Conservation (phyloP, 1,139 yeast genomes). For the Suhomyces panamericanus region DNA sequence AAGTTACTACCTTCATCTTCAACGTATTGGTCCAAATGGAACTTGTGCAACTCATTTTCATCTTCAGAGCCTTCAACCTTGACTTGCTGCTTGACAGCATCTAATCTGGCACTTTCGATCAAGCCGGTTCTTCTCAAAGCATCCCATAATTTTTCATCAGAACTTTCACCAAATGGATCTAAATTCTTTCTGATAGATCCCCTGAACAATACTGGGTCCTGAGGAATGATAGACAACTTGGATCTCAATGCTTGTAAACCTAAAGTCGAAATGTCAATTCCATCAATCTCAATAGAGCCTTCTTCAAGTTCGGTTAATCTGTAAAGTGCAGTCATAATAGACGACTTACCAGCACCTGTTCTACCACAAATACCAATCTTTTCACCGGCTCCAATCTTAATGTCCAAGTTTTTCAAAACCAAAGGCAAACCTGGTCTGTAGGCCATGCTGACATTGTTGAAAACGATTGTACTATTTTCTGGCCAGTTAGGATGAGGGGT, state of each 20-base stretch:
- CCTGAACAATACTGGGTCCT: conserved; percentile 71
- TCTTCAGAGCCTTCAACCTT: conserved; percentile 11
- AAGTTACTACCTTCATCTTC: conserved; percentile 76
- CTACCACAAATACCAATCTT: conserved; percentile 78
- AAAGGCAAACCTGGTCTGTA: conserved; percentile 77
- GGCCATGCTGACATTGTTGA: conserved; percentile 59
- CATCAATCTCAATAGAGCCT: conserved; percentile 61
- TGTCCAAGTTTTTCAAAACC: conserved; percentile 58
- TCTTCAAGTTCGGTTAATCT: conserved; percentile 56
- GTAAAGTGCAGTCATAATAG: conserved; percentile 66
- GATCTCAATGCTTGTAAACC: conserved; percentile 61
- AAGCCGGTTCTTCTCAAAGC: conserved; percentile 63
- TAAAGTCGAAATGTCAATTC: conserved; percentile 53
- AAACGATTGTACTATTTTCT: conserved; percentile 49
- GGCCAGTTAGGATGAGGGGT: conserved; percentile 55
- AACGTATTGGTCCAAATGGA: conserved; percentile 61
- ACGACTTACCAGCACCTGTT: conserved; percentile 79
- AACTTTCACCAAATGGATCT: conserved; percentile 59
- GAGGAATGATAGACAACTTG: conserved; percentile 73
- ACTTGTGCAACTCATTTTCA: conserved; percentile 48
- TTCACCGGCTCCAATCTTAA: conserved; percentile 51
- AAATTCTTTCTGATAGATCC: conserved; percentile 66
- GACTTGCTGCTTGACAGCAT: conserved; percentile 23
- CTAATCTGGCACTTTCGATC: conserved; percentile 41
- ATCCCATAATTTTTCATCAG: conserved; percentile 54